These are phyloP conservation scores for Ascochyta rabiei DNA, from an alignment of 2,329 filamentous ascomycete genomes.

Conservation along the genomic window DNA sequence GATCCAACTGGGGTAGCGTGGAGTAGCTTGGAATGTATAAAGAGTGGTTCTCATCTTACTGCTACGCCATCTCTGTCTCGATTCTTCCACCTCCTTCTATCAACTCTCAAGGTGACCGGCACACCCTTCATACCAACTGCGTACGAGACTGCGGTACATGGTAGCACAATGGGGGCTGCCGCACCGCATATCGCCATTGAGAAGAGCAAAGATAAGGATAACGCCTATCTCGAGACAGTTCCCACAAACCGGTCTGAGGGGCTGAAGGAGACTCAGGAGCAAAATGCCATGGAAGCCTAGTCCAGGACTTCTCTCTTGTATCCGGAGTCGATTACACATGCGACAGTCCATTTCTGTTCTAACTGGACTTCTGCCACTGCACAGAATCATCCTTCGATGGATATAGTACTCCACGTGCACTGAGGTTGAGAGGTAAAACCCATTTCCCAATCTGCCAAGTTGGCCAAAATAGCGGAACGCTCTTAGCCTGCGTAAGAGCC, in stretches of 20 bases:
- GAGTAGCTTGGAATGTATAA: background rate
- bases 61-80: too few species aligned
- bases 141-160: background rate
- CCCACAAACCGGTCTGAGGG: background rate
- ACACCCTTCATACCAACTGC: background rate
- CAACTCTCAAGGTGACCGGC: background rate
- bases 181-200: background rate
- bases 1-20: constrained; percentile 9
- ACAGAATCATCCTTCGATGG: too few species aligned
- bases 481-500: background rate
- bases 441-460: too few species aligned
- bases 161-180: background rate
- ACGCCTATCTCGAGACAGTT: too few species aligned
- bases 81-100: too few species aligned
- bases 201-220: background rate
- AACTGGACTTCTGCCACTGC: too few species aligned
- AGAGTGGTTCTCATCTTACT: background rate
- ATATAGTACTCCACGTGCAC: too few species aligned
- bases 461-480: background rate
- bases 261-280: background rate
- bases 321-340: too few species aligned
- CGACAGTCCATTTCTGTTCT: too few species aligned
- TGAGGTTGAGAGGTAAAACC: too few species aligned
- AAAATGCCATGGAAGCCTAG: constrained; percentile 5
- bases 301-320: too few species aligned